phyloP scores from a whole-genome alignment of 805 yeast genomes.

The Candida nanaspora region DNA sequence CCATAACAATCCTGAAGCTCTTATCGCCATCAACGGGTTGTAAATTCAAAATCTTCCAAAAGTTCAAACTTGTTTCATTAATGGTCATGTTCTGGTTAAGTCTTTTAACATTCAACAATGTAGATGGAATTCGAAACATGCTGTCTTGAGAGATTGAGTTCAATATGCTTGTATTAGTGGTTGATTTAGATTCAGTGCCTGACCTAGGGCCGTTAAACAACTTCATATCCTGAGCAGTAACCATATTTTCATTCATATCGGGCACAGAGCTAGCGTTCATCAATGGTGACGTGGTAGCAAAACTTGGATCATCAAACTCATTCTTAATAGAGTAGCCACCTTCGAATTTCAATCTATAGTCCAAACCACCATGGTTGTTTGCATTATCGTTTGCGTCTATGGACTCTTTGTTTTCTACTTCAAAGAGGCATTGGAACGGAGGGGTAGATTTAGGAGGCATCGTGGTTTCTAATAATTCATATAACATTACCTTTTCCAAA shows the following conservation, averaged over 20 bases:
- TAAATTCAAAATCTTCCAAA: slow-evolving; percentile 54
- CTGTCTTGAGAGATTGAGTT: slow-evolving; percentile 11
- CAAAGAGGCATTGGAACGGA: slow-evolving; percentile 20
- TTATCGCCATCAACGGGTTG: slow-evolving; percentile 46
- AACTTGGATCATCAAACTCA: slow-evolving; percentile 34
- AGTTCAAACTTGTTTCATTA: slow-evolving; percentile 40
- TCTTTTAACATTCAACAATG: slow-evolving; percentile 28
- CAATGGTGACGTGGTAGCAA: slow-evolving; percentile 24
- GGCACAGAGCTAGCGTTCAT: slow-evolving; percentile 14
- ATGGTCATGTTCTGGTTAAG: slow-evolving; percentile 34
- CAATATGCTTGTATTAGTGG: neutral
- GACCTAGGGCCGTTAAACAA: neutral
- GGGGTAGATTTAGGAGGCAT: slow-evolving; percentile 4
- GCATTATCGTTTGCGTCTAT: neutral
- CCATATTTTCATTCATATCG: neutral
- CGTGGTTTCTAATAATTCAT: slow-evolving; percentile 17
- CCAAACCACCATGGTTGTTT: neutral
- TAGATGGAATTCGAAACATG: slow-evolving; percentile 29
- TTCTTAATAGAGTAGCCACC: neutral
- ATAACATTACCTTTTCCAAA: slow-evolving; percentile 13
- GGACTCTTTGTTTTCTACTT: neutral
- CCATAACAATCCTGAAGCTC: slow-evolving; percentile 42
- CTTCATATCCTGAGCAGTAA: neutral
- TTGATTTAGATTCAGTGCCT: neutral
- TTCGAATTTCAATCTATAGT: neutral